These are phyloP conservation scores for Fomitopsis palustris DNA, from an alignment of 1,284 basidiomycete species.

Conservation along the genomic window DNA sequence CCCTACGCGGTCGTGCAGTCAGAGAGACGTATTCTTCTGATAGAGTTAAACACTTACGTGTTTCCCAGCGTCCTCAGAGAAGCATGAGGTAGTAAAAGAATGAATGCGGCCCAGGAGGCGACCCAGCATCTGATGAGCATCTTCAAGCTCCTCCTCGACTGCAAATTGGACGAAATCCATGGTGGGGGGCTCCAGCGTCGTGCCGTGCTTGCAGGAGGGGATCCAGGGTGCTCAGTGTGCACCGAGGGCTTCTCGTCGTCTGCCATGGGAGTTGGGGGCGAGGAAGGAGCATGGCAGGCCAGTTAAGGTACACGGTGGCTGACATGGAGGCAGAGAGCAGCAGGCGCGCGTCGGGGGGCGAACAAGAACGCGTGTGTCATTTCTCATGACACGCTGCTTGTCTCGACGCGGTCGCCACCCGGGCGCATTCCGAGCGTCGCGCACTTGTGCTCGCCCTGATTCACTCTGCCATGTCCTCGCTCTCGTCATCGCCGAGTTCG, in stretches of 20 bases:
- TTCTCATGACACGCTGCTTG: background rate
- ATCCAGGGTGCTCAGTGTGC: background rate
- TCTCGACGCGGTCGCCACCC: too few relatives aligned
- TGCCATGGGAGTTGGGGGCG: background rate
- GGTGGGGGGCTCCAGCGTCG: constrained; percentile 18
- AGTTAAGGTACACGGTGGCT: background rate
- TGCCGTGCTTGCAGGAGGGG: constrained; percentile 9
- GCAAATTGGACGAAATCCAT: constrained; percentile 29
- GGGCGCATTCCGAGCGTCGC: too few relatives aligned
- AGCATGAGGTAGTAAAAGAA: constrained; percentile 28
- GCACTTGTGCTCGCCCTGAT: too few relatives aligned
- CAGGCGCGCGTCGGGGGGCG: background rate
- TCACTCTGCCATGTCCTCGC: too few relatives aligned
- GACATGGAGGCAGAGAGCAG: background rate
- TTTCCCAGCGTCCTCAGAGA: constrained; percentile 29
- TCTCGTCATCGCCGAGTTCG: too few relatives aligned
- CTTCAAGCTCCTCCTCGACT: constrained; percentile 25
- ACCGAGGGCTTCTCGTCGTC: background rate
- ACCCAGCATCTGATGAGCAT: constrained; percentile 30
- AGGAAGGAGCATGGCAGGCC: background rate
- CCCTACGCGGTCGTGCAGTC: constrained; percentile 16
- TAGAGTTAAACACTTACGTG: constrained; percentile 22
- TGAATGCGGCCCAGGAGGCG: constrained; percentile 27
- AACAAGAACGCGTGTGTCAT: background rate
- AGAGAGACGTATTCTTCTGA: background rate